Base-by-base conservation (phyloP, 140 eudicot species). In the Erigeron philadelphicus region DNA sequence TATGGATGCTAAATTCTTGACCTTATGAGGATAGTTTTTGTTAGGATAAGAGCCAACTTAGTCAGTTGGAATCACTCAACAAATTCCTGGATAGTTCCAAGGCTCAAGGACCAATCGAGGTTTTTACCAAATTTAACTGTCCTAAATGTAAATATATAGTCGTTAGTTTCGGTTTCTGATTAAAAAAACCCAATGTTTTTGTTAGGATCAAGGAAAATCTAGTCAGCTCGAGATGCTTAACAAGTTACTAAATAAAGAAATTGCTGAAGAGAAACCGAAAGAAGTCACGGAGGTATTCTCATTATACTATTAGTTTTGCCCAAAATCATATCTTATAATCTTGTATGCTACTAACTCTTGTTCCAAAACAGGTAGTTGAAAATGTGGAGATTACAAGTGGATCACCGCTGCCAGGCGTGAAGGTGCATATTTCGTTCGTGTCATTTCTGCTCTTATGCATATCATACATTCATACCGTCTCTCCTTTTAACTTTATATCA, bases 331-430 rank as follows among this genome's bases (percentile, higher is more conserved):
- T 16, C 44, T 66, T 5, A 11, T 38, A 42, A 58, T 56, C n/a
- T 9, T 45, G 18, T 44, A 19, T 31, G 17, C 19, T 8, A 40
- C n/a, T 59, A 62, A 76, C 60, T 67, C 23, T 74, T 71, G 21
- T 53, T 60, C 66, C 66, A 60, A 70, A 72, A 63, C 76, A 93
- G 99, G 90, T 71, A 76, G 83, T 43, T 54, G 79, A 71, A 61
- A 78, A 75, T 73, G 52, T 79, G 53, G 83, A 82, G 82, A 78
- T 93, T 84, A 74, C 95, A 23, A 83, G 90, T 81, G 99, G 97
- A 78, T 93, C 96, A 11, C 99, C 99, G 66, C 82, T 89, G 66
- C 99, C 99, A 83, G 97, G 99, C 79, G 77, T 89, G 79, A 85
- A 93, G 99, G 99, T 93, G 84, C 83, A 78, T 67, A 78, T 63